These are phyloP conservation scores for Antarctomyces pellizariae DNA, from an alignment of 495 filamentous ascomycete genomes.

Conservation along the genomic window DNA sequence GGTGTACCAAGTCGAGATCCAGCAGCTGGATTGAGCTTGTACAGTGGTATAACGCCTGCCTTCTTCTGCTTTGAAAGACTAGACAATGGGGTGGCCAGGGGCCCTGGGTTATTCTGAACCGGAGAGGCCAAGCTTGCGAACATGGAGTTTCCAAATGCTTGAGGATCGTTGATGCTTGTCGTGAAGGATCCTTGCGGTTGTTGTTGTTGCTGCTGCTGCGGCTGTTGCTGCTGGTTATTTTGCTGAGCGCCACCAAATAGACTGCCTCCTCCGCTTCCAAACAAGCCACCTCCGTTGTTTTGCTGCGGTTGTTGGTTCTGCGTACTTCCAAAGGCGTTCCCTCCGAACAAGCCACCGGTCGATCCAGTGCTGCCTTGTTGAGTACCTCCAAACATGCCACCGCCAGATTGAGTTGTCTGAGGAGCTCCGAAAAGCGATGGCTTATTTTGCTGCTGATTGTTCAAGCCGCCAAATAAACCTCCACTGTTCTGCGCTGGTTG, in stretches of 20 bases:
- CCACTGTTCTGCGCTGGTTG: constrained; percentile 24
- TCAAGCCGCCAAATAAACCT: constrained; percentile 20
- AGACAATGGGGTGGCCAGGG: constrained; percentile 68
- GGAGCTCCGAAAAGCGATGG: constrained; percentile 20
- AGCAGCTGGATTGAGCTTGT: constrained; percentile 66
- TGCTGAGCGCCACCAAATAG: constrained; percentile 19
- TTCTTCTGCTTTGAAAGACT: constrained; percentile 42
- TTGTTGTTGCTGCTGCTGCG: constrained; percentile 18
- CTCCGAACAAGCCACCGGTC: constrained; percentile 22
- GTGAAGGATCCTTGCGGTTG: constrained; percentile 43
- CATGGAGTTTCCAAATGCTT: constrained; percentile 68
- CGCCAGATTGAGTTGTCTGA: constrained; percentile 15
- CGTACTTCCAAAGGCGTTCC: constrained; percentile 7
- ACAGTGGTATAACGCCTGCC: constrained; percentile 57
- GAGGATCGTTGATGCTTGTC: constrained; percentile 49
- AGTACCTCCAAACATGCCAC: constrained; percentile 40
- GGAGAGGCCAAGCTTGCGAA: constrained; percentile 46
- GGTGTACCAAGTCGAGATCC: constrained; percentile 61
- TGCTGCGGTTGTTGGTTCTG: constrained; percentile 25
- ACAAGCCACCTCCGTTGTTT: constrained; percentile 16
- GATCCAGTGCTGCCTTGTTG: constrained; percentile 22
- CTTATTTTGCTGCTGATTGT: constrained; percentile 18
- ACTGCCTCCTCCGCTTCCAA: constrained; percentile 18
- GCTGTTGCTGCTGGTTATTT: constrained; percentile 11
- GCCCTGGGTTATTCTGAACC: constrained; percentile 43